phyloP scores from a whole-genome alignment of 768 basidiomycete genomes.

The Mycena latifolia region DNA sequence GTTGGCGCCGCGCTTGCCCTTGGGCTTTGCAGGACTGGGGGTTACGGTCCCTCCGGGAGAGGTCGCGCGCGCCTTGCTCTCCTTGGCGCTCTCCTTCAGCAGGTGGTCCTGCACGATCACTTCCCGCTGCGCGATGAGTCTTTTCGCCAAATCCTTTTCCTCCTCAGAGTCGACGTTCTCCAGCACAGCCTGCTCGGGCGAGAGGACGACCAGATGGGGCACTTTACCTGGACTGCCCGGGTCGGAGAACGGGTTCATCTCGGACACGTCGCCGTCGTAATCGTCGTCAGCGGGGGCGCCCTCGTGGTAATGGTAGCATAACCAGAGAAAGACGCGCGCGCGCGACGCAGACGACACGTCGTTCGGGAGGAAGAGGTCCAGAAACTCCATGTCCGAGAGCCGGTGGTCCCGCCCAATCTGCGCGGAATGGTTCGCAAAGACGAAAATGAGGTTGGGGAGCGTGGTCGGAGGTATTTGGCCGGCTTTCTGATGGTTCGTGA shows the following conservation, averaged over 20 bases:
- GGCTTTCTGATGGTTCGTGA: slow-evolving; percentile 49
- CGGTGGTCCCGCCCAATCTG: slow-evolving; percentile 46
- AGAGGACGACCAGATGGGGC: slow-evolving; percentile 54
- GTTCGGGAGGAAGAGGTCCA: slow-evolving; percentile 65
- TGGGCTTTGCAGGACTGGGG: slow-evolving; percentile 34
- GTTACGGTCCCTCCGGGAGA: slow-evolving; percentile 17
- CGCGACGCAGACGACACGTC: slow-evolving; percentile 60
- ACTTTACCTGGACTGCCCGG: slow-evolving; percentile 49
- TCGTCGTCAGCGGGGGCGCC: slow-evolving; percentile 49
- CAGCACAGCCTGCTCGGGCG: slow-evolving; percentile 50
- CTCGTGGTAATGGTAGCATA: slow-evolving; percentile 77
- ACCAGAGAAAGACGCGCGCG: slow-evolving; percentile 64
- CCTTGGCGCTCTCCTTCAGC: slow-evolving; percentile 38
- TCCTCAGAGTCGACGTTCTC: slow-evolving; percentile 64
- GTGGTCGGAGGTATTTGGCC: slow-evolving; percentile 75
- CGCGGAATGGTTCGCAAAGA: slow-evolving; percentile 71
- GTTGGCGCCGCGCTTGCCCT: slow-evolving; percentile 38
- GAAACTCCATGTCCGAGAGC: slow-evolving; percentile 57
- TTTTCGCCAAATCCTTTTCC: slow-evolving; percentile 53
- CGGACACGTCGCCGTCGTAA: slow-evolving; percentile 26
- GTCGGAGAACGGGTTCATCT: slow-evolving; percentile 72
- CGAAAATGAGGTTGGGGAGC: slow-evolving; percentile 77
- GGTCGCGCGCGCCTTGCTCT: slow-evolving; percentile 37
- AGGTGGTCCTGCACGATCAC: slow-evolving; percentile 51
- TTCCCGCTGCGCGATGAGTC: slow-evolving; percentile 54